A percentile compares a stretch with the other conserved stretches of the same genome.
Evolutionary conservation across 1,284 basidiomycete genomes (phyloP).

Genomic region (Farysia itapuensis): DNA sequence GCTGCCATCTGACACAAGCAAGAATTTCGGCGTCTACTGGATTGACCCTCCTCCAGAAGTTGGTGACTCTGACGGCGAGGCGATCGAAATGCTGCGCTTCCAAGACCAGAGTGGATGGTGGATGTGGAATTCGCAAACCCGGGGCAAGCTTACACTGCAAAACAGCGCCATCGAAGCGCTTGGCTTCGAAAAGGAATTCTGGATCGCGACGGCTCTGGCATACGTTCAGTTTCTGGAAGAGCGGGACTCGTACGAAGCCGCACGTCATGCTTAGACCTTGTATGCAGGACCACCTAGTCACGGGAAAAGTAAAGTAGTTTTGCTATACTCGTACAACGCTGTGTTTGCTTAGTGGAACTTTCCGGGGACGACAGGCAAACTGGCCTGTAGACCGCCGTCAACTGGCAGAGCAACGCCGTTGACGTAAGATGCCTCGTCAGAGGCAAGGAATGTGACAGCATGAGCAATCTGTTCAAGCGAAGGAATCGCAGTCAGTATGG

Average conservation of each 20-base stretch:
- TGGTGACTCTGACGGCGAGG: not conserved
- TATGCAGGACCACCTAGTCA: too few species aligned
- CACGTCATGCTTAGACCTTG: conserved; percentile 7
- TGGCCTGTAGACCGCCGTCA: conserved; percentile 79
- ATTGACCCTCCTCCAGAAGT: conserved; percentile 7
- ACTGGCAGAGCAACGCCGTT: conserved; percentile 86
- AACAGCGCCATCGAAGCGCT: conserved; percentile 36
- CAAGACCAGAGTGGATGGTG: conserved; percentile 41
- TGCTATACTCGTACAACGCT: too few species aligned
- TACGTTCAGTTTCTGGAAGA: conserved; percentile 53
- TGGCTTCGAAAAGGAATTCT: conserved; percentile 41
- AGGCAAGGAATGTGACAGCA: conserved; percentile 80
- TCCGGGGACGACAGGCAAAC: conserved; percentile 73
- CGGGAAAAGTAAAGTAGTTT: too few species aligned
- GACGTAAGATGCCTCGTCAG: conserved; percentile 80
- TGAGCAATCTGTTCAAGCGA: conserved; percentile 70
- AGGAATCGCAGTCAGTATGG: not conserved
- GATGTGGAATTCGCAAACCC: conserved; percentile 42
- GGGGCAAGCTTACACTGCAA: conserved; percentile 38
- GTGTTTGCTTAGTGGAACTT: conserved; percentile 56
- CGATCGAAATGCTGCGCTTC: conserved; percentile 41
- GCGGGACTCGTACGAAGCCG: conserved; percentile 32
- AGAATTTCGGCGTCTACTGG: conserved; percentile 48
- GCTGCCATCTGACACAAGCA: conserved; percentile 36
- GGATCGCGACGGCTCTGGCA: conserved; percentile 41